phyloP scores from a whole-genome alignment of 1,284 basidiomycete species.

The Sanghuangporus weigelae region DNA sequence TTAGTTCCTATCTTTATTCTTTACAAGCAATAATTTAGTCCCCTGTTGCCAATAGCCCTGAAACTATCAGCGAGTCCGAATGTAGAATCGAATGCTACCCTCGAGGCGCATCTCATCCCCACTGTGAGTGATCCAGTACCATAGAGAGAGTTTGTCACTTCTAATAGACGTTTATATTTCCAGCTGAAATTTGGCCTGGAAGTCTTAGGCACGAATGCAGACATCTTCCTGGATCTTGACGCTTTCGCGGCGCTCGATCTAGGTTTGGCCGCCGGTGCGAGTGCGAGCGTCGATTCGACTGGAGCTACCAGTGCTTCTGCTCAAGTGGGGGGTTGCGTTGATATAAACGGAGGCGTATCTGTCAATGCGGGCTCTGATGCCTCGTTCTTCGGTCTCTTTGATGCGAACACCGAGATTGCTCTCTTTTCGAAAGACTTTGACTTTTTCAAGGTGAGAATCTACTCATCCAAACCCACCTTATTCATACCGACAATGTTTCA shows the following conservation, averaged over 20 bases:
- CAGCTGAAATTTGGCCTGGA: constrained; percentile 38
- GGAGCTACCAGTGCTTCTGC: neutral
- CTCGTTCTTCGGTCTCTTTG: constrained; percentile 27
- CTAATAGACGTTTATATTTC: neutral
- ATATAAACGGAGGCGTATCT: constrained; percentile 24
- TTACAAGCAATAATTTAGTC: neutral
- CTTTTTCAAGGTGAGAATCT: constrained; percentile 23
- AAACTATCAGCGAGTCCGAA: constrained; percentile 37
- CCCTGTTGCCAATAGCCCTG: constrained; percentile 29
- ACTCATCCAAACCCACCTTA: too few relatives aligned
- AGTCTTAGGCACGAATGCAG: constrained; percentile 35
- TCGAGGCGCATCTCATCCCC: constrained; percentile 46
- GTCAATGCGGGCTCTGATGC: constrained; percentile 26
- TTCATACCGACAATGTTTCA: neutral
- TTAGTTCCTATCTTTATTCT: constrained; percentile 25
- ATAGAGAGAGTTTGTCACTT: neutral
- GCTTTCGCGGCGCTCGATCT: constrained; percentile 35
- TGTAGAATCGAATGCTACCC: constrained; percentile 33
- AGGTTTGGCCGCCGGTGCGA: constrained; percentile 26
- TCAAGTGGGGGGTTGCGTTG: constrained; percentile 24
- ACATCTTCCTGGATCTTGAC: constrained; percentile 42
- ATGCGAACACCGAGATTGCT: constrained; percentile 22
- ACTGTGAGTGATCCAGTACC: constrained; percentile 21
- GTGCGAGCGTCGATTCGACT: constrained; percentile 2
- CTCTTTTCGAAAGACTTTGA: constrained; percentile 27